phyloP scores from a whole-genome alignment of 2,329 filamentous ascomycete species.

The Plenodomus lindquistii region DNA sequence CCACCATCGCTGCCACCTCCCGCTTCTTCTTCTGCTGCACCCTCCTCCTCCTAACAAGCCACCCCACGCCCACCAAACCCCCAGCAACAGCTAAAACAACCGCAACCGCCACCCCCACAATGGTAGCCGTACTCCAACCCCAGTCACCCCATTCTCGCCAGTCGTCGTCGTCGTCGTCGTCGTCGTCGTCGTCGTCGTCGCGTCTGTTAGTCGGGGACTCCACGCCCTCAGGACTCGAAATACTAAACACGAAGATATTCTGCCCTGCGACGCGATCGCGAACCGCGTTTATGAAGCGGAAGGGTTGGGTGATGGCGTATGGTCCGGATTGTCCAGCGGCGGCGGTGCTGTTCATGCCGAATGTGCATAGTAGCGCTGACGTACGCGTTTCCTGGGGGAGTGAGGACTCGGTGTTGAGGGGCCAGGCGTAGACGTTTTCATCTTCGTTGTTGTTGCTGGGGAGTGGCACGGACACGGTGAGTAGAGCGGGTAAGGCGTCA shows the following conservation, averaged over 20 bases:
- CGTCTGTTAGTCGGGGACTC: no score
- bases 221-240: not conserved
- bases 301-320: not conserved
- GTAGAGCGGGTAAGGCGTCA: not conserved
- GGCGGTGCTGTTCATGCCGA: not conserved
- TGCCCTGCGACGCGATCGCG: not conserved
- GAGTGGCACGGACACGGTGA: not conserved
- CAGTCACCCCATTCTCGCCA: no score
- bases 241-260: slow-evolving; percentile 1
- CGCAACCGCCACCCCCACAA: not conserved
- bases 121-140: not conserved
- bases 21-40: not conserved
- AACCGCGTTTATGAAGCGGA: not conserved
- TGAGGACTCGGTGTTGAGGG: not conserved
- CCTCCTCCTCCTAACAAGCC: not conserved
- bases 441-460: not conserved
- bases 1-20: not conserved
- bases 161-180: not conserved
- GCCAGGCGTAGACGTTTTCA: not conserved
- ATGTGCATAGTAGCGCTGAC: not conserved
- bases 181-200: not conserved
- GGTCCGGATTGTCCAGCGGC: not conserved
- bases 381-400: not conserved
- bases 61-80: not conserved
- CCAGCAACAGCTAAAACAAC: not conserved